phyloP scores from a whole-genome alignment of 371 early-diverging fungal genomes.

The Actinomortierella ambigua region DNA sequence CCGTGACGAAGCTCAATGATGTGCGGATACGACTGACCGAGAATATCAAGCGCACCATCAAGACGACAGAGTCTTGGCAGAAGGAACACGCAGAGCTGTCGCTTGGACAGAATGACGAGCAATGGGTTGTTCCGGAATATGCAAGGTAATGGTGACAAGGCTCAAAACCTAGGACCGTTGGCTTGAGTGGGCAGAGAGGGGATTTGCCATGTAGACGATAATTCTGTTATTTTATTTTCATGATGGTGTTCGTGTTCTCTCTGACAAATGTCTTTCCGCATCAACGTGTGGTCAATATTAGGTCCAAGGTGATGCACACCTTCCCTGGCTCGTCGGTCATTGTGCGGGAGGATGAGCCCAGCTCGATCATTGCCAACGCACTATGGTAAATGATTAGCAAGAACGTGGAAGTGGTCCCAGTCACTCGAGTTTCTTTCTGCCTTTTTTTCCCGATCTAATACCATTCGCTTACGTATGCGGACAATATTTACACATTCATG shows the following conservation, averaged over 20 bases:
- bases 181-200: too few species aligned
- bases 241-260: too few species aligned
- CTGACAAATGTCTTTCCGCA: too few species aligned
- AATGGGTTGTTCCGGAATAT: conserved; percentile 44
- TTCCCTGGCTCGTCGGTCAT: conserved; percentile 84
- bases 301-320: conserved; percentile 62
- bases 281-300: conserved; percentile 4
- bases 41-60: conserved; percentile 28
- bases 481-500: background rate
- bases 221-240: too few species aligned
- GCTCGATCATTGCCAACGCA: conserved; percentile 89
- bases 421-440: too few species aligned
- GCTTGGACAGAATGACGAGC: conserved; percentile 5
- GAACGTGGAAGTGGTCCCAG: too few species aligned
- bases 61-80: conserved; percentile 42
- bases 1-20: conserved; percentile 30
- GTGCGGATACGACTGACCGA: conserved; percentile 36
- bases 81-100: conserved; percentile 21
- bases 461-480: too few species aligned
- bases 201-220: too few species aligned
- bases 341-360: conserved; percentile 90
- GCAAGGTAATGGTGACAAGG: conserved; percentile 13
- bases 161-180: too few species aligned
- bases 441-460: too few species aligned
- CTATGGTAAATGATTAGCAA: conserved; percentile 60